Percentiles rank a stretch among this genome's conserved stretches.
Evolutionary conservation across 1,139 yeast species (phyloP).

Genomic region (Geotrichum macrosporum): DNA sequence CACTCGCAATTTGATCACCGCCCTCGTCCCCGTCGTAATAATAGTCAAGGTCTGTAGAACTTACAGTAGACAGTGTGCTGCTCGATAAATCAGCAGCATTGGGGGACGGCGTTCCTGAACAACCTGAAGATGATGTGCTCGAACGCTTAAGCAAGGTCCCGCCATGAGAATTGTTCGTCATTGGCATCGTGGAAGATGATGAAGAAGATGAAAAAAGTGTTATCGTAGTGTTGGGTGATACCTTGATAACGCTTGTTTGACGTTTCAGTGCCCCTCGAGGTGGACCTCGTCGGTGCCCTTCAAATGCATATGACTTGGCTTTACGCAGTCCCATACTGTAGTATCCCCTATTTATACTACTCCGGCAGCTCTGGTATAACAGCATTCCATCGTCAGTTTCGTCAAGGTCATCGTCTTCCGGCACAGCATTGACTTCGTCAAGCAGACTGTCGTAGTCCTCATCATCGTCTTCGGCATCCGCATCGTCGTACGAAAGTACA

Average conservation of each 20-base stretch:
- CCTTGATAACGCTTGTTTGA: conserved; percentile 17
- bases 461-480: conserved; percentile 2
- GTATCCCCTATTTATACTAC: not conserved
- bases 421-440: conserved; percentile 21
- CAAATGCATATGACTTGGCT: conserved; percentile 20
- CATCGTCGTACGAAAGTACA: not conserved
- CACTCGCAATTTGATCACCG: not conserved
- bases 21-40: no score
- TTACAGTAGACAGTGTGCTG: no score
- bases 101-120: not conserved
- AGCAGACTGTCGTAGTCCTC: conserved; percentile 18
- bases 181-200: conserved; percentile 2
- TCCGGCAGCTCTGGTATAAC: not conserved
- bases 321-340: conserved; percentile 14
- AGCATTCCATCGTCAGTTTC: conserved; percentile 7
- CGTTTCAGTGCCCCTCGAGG: conserved; percentile 11
- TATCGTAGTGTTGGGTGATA: conserved; percentile 14
- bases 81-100: no score
- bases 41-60: no score
- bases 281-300: conserved; percentile 7
- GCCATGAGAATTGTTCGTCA: not conserved
- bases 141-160: not conserved
- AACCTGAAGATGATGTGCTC: conserved; percentile 1
- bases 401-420: conserved; percentile 15
- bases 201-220: conserved; percentile 14